Conservation (phyloP, 257 asterid species). For the Solanum stenotomum region DNA sequence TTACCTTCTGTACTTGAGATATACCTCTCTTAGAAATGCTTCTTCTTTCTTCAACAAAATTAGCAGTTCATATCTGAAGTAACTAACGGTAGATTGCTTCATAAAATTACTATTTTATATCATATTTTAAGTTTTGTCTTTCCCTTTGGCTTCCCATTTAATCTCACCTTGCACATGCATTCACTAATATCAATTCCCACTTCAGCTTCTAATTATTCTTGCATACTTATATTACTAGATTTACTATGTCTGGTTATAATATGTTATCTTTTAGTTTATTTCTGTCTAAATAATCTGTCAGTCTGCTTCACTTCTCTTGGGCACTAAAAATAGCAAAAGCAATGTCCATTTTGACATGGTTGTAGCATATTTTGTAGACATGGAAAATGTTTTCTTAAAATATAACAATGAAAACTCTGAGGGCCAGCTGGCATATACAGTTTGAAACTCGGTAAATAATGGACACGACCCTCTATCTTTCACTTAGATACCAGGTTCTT, state of each 20-base stretch:
- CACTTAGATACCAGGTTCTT: neutral
- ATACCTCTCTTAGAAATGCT: neutral
- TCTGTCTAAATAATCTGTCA: neutral
- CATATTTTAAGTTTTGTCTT: neutral
- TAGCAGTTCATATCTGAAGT: neutral
- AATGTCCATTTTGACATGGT: neutral
- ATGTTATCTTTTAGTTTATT: neutral
- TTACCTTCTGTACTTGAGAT: neutral
- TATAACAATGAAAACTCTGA: neutral
- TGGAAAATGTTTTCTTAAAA: neutral
- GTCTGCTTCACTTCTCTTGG: neutral
- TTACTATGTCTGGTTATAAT: neutral
- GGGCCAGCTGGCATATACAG: neutral
- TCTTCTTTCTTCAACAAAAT: neutral
- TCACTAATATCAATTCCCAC: neutral
- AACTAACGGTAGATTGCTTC: neutral
- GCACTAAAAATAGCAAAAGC: neutral
- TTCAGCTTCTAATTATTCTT: neutral
- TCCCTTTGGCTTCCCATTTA: neutral
- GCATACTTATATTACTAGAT: neutral
- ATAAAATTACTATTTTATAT: neutral
- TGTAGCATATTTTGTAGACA: neutral
- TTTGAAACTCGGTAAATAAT: neutral
- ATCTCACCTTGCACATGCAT: neutral
- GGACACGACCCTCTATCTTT: neutral